These are phyloP conservation scores for Claviceps africana DNA, from an alignment of 2,329 filamentous ascomycete genomes.

Conservation along the genomic window DNA sequence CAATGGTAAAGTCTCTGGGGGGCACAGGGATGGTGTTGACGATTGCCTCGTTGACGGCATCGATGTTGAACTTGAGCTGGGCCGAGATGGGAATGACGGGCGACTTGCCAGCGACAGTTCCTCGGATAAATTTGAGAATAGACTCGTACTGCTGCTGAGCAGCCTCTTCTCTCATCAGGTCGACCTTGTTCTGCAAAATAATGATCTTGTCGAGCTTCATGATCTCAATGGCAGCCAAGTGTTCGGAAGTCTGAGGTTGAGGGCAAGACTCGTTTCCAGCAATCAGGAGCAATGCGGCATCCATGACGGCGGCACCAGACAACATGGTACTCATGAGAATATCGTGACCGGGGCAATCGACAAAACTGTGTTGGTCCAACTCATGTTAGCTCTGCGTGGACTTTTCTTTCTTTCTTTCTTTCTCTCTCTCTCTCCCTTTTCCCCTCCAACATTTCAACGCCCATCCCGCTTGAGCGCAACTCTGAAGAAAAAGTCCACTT, in stretches of 20 bases:
- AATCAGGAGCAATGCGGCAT: conserved; percentile 88
- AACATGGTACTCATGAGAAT: conserved; percentile 99
- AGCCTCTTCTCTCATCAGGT: conserved; percentile 92
- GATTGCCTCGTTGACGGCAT: conserved; percentile 91
- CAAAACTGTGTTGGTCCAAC: conserved; percentile 48
- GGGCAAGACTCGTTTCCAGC: conserved; percentile 97
- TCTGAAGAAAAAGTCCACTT: conserved; percentile 26
- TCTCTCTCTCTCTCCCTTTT: background rate
- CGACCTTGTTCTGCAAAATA: conserved; percentile 98
- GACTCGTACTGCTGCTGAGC: conserved; percentile 91
- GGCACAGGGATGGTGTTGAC: conserved; percentile 92
- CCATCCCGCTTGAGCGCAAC: too few relatives aligned
- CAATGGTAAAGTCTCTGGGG: conserved; percentile 74
- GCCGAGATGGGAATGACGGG: conserved; percentile 95
- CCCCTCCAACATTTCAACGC: too few relatives aligned
- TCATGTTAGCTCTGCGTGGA: conserved; percentile 7
- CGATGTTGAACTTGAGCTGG: conserved; percentile 98
- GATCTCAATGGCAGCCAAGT: conserved; percentile 97
- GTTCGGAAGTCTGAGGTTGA: conserved; percentile 95
- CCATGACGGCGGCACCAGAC: conserved; percentile 98
- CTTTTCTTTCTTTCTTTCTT: too few relatives aligned
- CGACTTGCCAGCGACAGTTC: conserved; percentile 86
- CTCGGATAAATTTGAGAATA: conserved; percentile 95
- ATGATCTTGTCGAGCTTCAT: conserved; percentile 99
- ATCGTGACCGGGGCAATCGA: conserved; percentile 98